Percentiles rank a stretch among this genome's conserved stretches.
Evolutionary conservation across 169 alveolate genomes (phyloP).

Genomic region (Plasmodium knowlesi): DNA sequence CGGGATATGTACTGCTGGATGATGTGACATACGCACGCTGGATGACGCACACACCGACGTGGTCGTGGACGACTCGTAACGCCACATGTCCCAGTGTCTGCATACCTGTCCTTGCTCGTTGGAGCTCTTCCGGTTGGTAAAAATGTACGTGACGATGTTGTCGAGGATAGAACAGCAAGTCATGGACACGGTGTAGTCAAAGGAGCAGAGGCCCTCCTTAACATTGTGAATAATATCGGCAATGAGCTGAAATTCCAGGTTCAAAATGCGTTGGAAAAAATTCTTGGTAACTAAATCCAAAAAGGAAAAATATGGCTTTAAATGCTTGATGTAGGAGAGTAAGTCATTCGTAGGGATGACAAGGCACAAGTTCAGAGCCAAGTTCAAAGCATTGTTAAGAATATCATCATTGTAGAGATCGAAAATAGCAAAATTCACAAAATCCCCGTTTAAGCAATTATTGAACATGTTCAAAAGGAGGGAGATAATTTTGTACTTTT

Average conservation of each 20-base stretch:
- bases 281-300: conserved; percentile 90
- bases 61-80: no score
- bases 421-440: conserved; percentile 93
- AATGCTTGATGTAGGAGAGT: conserved; percentile 86
- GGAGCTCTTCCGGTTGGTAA: conserved; percentile 74
- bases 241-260: conserved; percentile 75
- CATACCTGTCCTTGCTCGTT: conserved; percentile 66
- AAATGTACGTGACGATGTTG: conserved; percentile 83
- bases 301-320: conserved; percentile 90
- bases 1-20: no score
- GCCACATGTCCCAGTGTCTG: background rate
- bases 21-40: no score
- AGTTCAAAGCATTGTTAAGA: conserved; percentile 89
- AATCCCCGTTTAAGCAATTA: conserved; percentile 93
- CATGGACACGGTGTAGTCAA: conserved; percentile 80
- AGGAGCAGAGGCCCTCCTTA: conserved; percentile 84
- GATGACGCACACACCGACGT: background rate
- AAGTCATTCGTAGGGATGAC: conserved; percentile 91
- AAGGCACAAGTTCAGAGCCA: conserved; percentile 91
- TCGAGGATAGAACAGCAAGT: conserved; percentile 82
- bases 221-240: conserved; percentile 81
- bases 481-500: conserved; percentile 93
- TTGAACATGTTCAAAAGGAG: conserved; percentile 89
- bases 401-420: conserved; percentile 93
- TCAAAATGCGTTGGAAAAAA: conserved; percentile 85